Evolutionary conservation across 441 rosid species (phyloP), one percentile per base, ranked within the genome.

Genomic region (Pelargonium australe): DNA sequence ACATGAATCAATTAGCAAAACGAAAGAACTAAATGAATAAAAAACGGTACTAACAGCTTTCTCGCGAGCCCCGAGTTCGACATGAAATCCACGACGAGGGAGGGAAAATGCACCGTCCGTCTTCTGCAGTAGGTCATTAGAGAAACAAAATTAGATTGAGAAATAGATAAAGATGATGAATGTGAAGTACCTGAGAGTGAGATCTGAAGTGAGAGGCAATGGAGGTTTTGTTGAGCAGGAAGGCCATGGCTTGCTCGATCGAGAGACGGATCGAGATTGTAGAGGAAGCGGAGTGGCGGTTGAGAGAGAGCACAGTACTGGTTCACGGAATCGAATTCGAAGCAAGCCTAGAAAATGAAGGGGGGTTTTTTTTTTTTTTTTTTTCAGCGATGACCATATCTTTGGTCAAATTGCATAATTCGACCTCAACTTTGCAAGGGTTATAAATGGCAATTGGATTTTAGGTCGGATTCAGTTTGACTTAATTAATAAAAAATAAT

Each of bases 31-130:
- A 0, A 13, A 55, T 20, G 7, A 55, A 25, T 5, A 5, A 17
- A 67, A 28, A 58, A 65, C 51, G 61, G 68, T 51, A 51, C 96
- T 83, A 72, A 93, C 98, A 79, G 96, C 91, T 86, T 87, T 85
- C 83, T 91, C 98, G 8, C 98, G 95, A 75, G 89, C 74, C 16
- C 96, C 97, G 0, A 78, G 86, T 51, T 87, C 91, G 40, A 88
- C 87, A 68, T 91, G 97, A 65, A 82, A 78, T 9, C 86, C 87
- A 0, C 98, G 95, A 57, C 82, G 85, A 17, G 87, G 34, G 17
- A 75, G 77, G 23, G 83, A 69, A 43, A 83, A 41, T 1, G 80
- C 80, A 68, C 67, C 84, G 70, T 80, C 79, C 11, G 67, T 64
- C 73, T 76, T 80, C 89, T 81, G 73, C 78, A 67, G 60, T 14